Conservation (phyloP, 352 stramenopile genomes). For the Phytopythium ostracodes region DNA sequence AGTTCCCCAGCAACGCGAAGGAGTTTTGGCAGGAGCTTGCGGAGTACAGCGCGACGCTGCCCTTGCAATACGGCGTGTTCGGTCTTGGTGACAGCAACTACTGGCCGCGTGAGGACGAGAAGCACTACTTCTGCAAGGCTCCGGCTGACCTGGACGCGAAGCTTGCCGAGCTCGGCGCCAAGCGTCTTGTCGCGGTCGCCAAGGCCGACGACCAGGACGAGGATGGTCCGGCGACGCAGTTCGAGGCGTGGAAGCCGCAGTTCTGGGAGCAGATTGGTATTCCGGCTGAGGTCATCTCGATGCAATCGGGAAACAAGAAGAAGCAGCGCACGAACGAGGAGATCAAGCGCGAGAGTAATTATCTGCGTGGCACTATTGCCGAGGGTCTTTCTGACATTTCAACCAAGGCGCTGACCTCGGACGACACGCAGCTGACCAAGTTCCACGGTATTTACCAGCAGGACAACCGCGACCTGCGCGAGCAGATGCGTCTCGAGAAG, state of each 20-base stretch:
- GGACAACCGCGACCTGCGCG: slow-evolving; percentile 90
- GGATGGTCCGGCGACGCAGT: slow-evolving; percentile 72
- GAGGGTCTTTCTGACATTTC: slow-evolving; percentile 64
- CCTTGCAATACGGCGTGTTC: slow-evolving; percentile 74
- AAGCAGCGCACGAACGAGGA: slow-evolving; percentile 81
- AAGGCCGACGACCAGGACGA: slow-evolving; percentile 83
- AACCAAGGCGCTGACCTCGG: slow-evolving; percentile 61
- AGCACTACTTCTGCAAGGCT: slow-evolving; percentile 84
- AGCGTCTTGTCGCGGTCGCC: slow-evolving; percentile 43
- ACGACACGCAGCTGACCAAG: slow-evolving; percentile 89
- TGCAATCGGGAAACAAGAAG: slow-evolving; percentile 45
- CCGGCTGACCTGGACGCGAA: slow-evolving; percentile 67
- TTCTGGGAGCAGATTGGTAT: slow-evolving; percentile 78
- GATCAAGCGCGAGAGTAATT: slow-evolving; percentile 82
- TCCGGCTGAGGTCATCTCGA: slow-evolving; percentile 42
- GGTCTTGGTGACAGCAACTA: slow-evolving; percentile 78
- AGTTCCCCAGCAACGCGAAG: slow-evolving; percentile 79
- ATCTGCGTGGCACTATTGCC: slow-evolving; percentile 61
- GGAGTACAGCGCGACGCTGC: slow-evolving; percentile 50
- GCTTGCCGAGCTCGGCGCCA: slow-evolving; percentile 67
- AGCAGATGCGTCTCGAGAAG: slow-evolving; percentile 74
- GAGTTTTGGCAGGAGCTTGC: slow-evolving; percentile 73
- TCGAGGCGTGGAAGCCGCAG: slow-evolving; percentile 65
- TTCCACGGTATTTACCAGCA: slow-evolving; percentile 99
- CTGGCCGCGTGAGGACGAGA: slow-evolving; percentile 77